Evolutionary conservation across 1,284 basidiomycete species (phyloP).

Genomic region (Vanrija humicola): DNA sequence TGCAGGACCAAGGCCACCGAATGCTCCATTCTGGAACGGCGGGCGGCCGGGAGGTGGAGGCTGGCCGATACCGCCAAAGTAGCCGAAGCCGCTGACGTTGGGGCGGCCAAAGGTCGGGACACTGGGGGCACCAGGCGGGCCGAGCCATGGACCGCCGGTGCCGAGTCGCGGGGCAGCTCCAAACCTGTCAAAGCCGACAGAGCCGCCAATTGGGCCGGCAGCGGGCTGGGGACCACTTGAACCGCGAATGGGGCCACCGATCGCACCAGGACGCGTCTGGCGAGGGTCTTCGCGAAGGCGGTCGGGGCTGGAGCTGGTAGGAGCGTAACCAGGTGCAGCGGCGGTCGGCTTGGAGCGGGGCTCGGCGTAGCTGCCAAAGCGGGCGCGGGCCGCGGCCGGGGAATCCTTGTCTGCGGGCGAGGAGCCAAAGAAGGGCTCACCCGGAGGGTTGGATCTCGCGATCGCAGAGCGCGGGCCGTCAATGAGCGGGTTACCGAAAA

Average conservation of each 20-base stretch:
- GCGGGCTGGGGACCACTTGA: background rate
- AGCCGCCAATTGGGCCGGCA: conserved; percentile 2
- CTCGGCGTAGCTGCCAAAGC: conserved; percentile 2
- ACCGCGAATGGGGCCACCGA: conserved; percentile 15
- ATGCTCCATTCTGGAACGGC: conserved; percentile 16
- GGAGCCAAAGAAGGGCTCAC: conserved; percentile 14
- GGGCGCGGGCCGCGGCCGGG: conserved; percentile 5
- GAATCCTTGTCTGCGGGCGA: conserved; percentile 12
- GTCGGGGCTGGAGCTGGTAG: conserved; percentile 6
- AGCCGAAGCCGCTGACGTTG: conserved; percentile 16
- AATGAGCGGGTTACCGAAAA: conserved; percentile 11
- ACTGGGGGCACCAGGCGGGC: conserved; percentile 14
- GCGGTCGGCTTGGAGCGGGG: background rate
- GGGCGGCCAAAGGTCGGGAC: conserved; percentile 17
- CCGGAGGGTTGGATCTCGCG: conserved; percentile 8
- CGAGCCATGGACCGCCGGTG: conserved; percentile 1
- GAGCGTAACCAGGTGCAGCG: background rate
- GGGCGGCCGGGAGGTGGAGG: conserved; percentile 11
- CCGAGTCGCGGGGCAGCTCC: conserved; percentile 8
- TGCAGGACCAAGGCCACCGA: conserved; percentile 9
- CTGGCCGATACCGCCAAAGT: conserved; percentile 17
- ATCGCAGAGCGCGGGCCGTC: conserved; percentile 6
- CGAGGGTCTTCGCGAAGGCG: background rate
- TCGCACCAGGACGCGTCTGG: conserved; percentile 12
- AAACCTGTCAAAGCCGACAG: background rate